Base-by-base conservation (phyloP, 345 rosid genomes). In the Citrus glauca region DNA sequence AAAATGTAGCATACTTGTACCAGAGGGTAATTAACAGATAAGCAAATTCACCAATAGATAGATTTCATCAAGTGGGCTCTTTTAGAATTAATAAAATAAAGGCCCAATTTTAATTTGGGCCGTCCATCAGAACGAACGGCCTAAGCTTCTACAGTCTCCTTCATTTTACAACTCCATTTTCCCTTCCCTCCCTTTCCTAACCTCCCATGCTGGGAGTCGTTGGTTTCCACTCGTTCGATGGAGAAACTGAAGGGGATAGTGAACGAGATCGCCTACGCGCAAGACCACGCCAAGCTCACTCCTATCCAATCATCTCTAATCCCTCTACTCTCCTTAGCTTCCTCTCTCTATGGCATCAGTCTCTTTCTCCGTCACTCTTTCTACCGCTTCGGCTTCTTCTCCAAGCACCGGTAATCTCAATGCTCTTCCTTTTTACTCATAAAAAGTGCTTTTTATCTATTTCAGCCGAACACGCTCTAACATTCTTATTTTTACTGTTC, bases 191-290 rank as follows among this genome's bases (percentile, higher is more conserved):
- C 50, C 5, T 45, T 45, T 45, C 16, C 16, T 11, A 11, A 45
- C 5, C 5, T 0, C 10, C 17, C 17, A 13, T 11, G 9, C 17
- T 13, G 0, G 50, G 1, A 13, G 0, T 45, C 50, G 50, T 45
- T 45, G 50, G 1, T 2, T 13, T 33, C 14, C 69, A 32, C 42
- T 32, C 14, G 37, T 17, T 66, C 27, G n/a, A 89, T 90, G 92
- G 94, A 90, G 87, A 91, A 80, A 81, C 81, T 87, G 81, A 67
- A 86, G 66, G 85, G 80, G 66, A 79, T 76, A 13, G 91, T 87
- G 86, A 87, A 78, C 35, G 92, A 90, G 78, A 88, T 92, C 76
- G 92, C 95, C 80, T 91, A 87, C 85, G 35, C 89, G 37, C 87
- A 81, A 79, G 83, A 87, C 80, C 86, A 76, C 74, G 32, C 53